Conservation (phyloP, 768 basidiomycete species). For the Xerocomellus dryophilus region DNA sequence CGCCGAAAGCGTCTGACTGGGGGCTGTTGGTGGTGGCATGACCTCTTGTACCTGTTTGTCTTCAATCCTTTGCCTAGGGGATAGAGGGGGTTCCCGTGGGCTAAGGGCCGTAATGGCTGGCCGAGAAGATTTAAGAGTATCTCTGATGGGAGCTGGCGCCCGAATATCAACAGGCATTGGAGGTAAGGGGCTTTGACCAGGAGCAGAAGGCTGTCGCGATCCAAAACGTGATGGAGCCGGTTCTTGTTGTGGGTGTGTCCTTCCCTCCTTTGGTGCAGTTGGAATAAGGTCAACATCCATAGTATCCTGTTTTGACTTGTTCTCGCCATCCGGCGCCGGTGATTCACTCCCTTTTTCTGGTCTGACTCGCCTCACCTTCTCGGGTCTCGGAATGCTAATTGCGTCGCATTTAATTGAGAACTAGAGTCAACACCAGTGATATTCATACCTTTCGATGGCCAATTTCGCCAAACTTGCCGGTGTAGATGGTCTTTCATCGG, state of each 20-base stretch:
- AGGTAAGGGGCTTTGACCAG: constrained; percentile 15
- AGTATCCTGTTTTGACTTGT: constrained; percentile 25
- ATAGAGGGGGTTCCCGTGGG: constrained; percentile 37
- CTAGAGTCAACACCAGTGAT: not conserved
- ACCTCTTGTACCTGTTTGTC: constrained; percentile 37
- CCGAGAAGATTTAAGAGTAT: constrained; percentile 20
- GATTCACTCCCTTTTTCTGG: constrained; percentile 38
- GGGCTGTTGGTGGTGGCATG: constrained; percentile 80
- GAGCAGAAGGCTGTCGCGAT: constrained; percentile 13
- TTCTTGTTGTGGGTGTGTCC: constrained; percentile 22
- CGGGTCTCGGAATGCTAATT: constrained; percentile 69
- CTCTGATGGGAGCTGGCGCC: constrained; percentile 14
- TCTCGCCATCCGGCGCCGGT: constrained; percentile 33
- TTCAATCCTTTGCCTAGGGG: constrained; percentile 42
- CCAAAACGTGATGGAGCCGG: constrained; percentile 19
- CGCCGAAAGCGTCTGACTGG: constrained; percentile 75
- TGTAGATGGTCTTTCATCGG: constrained; percentile 32
- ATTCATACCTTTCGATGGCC: constrained; percentile 61
- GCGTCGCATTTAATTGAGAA: constrained; percentile 6
- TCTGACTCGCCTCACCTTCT: constrained; percentile 65
- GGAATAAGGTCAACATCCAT: constrained; percentile 37
- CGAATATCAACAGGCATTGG: constrained; percentile 18
- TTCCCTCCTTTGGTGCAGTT: constrained; percentile 28
- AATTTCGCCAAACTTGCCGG: constrained; percentile 46
- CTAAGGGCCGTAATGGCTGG: constrained; percentile 14